Evolutionary conservation across 192 early-diverging fungal genomes (phyloP), one percentile per base, ranked within the genome.

Genomic region (Dispira simplex): DNA sequence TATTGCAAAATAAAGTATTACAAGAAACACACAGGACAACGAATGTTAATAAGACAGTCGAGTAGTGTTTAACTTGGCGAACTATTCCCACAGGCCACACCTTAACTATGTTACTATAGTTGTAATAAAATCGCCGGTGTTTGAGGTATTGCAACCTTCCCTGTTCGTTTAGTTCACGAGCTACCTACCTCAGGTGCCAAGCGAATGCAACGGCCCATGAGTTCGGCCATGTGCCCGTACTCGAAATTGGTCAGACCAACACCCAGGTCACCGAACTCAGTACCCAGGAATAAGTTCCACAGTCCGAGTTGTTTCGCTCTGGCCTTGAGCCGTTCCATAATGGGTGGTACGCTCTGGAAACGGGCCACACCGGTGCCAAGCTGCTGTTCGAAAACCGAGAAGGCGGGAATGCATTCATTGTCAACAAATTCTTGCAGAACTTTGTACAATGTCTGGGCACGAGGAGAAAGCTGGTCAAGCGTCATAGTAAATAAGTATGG

Each of bases 371-470:
- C 80, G 63, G 74, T 62, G 43, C 84, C 88, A 62, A 96, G 69
- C 71, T 90, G 91, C 46, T 72, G 63, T 55, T 83, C 76, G 67
- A 82, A 92, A 44, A 84, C 64, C 54, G 76, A 67, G 67, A 97
- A 93, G 55, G 92, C 92, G 23, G 96, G 96, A 72, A 99, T 88
- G 75, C 96, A 98, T 64, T 96, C 93, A 69, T 89, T 81, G 76
- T 60, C 32, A 18, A 60, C 58, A 60, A 60, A 60, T 1, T 60
- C 58, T 21, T 27, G 32, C 2, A 60, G 58, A 28, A 43, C 32
- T 44, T 60, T 43, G 11, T 26, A 27, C 32, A 60, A 0, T 9
- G 14, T 11, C 12, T 43, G 28, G 1, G 58, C 58, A 18, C 44
- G 32, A 44, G 58, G 28, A 2, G 58, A 60, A 44, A 60, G 18